These are phyloP conservation scores for Serendipita sp. DNA, from an alignment of 768 basidiomycete species.

Conservation along the genomic window DNA sequence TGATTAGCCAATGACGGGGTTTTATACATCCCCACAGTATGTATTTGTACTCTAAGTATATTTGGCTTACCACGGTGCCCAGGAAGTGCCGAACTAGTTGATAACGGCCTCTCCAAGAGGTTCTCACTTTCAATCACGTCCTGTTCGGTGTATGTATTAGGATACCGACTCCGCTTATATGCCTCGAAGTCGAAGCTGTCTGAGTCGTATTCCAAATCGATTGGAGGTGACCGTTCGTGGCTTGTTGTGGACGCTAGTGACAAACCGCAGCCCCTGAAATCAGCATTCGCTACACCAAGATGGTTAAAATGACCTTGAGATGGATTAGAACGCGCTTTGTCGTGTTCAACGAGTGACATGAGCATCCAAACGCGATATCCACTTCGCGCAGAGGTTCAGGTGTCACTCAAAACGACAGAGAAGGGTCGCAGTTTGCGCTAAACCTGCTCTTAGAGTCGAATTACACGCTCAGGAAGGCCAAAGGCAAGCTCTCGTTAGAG, in stretches of 20 bases:
- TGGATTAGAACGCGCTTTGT: not conserved
- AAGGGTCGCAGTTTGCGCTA: too few species aligned
- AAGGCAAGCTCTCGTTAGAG: too few species aligned
- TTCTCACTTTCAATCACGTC: not conserved
- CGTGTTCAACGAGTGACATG: not conserved
- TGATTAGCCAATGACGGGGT: too few species aligned
- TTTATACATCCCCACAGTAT: too few species aligned
- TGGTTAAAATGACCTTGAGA: not conserved
- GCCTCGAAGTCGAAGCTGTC: not conserved
- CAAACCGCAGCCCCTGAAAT: not conserved
- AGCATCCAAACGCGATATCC: not conserved
- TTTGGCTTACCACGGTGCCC: too few species aligned
- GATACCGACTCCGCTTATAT: not conserved
- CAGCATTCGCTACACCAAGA: too few species aligned
- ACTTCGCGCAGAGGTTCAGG: not conserved
- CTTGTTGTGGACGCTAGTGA: not conserved
- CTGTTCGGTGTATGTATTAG: not conserved
- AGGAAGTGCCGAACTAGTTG: not conserved
- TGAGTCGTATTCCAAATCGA: not conserved
- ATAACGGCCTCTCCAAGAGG: not conserved
- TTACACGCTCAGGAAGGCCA: too few species aligned
- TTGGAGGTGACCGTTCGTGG: not conserved
- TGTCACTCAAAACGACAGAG: not conserved
- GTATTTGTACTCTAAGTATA: too few species aligned
- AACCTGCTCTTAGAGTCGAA: too few species aligned